Conservation (phyloP, 306 rosid species). For the Begonia loranthoides region DNA sequence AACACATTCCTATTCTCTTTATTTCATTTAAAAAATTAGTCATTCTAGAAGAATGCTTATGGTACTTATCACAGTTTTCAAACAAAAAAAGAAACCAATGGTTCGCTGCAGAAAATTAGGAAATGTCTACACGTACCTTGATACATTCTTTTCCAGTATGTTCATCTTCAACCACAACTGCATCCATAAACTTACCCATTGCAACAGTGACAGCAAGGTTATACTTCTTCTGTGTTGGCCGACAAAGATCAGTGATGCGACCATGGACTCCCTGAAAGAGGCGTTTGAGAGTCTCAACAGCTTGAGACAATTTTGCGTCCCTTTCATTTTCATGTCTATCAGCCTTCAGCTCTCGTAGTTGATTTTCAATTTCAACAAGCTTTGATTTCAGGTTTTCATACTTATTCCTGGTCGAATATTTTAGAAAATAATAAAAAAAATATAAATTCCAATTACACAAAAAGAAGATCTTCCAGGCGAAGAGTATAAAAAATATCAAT, state of each 20-base stretch:
- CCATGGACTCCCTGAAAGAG: constrained; percentile 96
- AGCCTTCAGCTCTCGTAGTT: constrained; percentile 87
- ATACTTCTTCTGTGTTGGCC: constrained; percentile 92
- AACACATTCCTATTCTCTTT: too few relatives aligned
- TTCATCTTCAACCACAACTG: constrained; percentile 93
- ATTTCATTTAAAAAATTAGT: too few relatives aligned
- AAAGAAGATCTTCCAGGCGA: too few relatives aligned
- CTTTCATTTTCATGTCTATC: constrained; percentile 94
- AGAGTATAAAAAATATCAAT: too few relatives aligned
- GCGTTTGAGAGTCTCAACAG: constrained; percentile 94
- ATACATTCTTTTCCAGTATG: constrained; percentile 99
- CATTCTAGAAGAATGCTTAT: too few relatives aligned
- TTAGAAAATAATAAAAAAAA: background rate
- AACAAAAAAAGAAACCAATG: too few relatives aligned
- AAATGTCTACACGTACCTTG: constrained; percentile 37
- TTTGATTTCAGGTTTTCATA: constrained; percentile 56
- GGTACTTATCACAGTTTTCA: too few relatives aligned
- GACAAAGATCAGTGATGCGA: constrained; percentile 96
- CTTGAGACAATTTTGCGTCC: constrained; percentile 88
- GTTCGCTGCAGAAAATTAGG: background rate
- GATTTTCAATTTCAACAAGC: constrained; percentile 73
- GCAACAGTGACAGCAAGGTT: constrained; percentile 98
- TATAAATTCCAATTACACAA: background rate
- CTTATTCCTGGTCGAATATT: constrained; percentile 41
- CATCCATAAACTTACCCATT: constrained; percentile 99